These are phyloP conservation scores for Psilocybe cyanescens DNA, from an alignment of 768 basidiomycete genomes.

Conservation along the genomic window DNA sequence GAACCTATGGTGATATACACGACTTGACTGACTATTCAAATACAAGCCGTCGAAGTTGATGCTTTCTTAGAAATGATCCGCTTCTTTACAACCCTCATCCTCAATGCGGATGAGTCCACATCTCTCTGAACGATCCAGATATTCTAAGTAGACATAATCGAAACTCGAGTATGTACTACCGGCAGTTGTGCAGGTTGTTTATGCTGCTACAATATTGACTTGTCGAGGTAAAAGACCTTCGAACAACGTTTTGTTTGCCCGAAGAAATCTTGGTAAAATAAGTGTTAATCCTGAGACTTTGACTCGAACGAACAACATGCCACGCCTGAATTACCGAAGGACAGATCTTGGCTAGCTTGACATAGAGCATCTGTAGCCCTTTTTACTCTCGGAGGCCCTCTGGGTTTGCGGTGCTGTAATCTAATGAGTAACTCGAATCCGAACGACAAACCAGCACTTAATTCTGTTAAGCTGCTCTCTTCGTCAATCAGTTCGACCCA, in stretches of 20 bases:
- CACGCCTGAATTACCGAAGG: slow-evolving; percentile 38
- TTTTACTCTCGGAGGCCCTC: slow-evolving; percentile 14
- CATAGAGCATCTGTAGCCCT: slow-evolving; percentile 25
- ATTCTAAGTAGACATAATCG: background rate
- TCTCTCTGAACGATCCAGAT: slow-evolving; percentile 18
- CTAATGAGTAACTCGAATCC: background rate
- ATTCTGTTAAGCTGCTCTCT: slow-evolving; percentile 7
- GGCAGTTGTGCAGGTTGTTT: background rate
- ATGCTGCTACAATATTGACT: background rate
- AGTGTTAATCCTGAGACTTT: background rate
- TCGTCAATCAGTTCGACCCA: slow-evolving; percentile 52
- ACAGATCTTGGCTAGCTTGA: slow-evolving; percentile 33
- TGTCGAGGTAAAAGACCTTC: slow-evolving; percentile 20
- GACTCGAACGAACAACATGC: background rate
- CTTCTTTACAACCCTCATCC: slow-evolving; percentile 66
- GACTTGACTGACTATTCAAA: slow-evolving; percentile 14
- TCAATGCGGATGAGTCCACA: slow-evolving; percentile 67
- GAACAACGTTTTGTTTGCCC: slow-evolving; percentile 24
- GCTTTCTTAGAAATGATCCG: slow-evolving; percentile 65
- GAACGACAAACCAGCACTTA: background rate
- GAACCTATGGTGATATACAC: background rate
- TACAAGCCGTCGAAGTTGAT: slow-evolving; percentile 50
- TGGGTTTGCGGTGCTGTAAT: background rate
- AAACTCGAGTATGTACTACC: background rate
- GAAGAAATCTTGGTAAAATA: slow-evolving; percentile 21